These are phyloP conservation scores for Aspergillus arachidicola DNA, from an alignment of 2,329 filamentous ascomycete species.

Conservation along the genomic window DNA sequence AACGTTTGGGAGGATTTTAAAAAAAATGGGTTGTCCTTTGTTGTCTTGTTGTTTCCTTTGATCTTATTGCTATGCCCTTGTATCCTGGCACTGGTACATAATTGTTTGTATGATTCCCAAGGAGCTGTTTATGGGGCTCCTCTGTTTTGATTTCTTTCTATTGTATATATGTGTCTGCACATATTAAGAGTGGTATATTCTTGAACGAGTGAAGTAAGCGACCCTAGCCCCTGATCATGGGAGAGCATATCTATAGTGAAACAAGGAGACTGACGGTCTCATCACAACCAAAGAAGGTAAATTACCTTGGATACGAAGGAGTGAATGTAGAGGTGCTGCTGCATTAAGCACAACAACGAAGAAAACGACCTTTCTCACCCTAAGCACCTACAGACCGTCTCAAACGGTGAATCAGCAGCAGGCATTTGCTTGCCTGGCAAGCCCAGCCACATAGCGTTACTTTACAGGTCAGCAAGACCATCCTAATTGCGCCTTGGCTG, in stretches of 20 bases:
- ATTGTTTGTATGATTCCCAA: conserved; percentile 6
- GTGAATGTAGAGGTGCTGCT: neutral
- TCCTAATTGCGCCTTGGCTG: neutral
- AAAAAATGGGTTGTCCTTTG: neutral
- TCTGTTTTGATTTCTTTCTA: conserved; percentile 1
- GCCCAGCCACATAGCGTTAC: neutral
- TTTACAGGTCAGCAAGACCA: neutral
- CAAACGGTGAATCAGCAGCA: neutral
- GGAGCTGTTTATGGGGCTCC: conserved; percentile 1
- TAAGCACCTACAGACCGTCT: neutral
- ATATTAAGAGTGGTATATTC: neutral
- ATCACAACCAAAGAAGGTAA: neutral
- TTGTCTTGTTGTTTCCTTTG: neutral
- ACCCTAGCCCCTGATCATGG: neutral
- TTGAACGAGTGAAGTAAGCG: neutral
- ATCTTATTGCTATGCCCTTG: too few species aligned
- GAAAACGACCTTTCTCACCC: neutral
- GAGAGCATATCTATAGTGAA: neutral
- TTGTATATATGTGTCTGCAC: neutral
- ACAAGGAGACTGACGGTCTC: neutral
- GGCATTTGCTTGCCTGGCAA: too few species aligned
- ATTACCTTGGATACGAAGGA: neutral
- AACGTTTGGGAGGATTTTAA: conserved; percentile 1
- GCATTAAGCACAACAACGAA: neutral
- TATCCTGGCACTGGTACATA: conserved; percentile 1